phyloP scores from a whole-genome alignment of 73 alveolate species.

The Breviolum minutum region DNA sequence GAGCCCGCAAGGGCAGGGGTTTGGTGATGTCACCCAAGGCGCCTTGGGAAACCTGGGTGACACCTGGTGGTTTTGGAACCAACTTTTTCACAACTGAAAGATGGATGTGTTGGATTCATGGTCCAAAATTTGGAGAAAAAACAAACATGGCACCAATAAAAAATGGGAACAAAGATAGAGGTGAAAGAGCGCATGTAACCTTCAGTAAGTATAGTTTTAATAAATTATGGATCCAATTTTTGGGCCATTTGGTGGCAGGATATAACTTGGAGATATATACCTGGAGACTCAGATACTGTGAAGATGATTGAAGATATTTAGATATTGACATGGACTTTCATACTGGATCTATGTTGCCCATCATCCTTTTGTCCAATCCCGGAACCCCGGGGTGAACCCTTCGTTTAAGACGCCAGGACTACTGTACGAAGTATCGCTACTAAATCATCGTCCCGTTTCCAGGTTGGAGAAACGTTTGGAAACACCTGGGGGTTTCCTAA shows the following conservation, averaged over 20 bases:
- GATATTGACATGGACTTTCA: neutral
- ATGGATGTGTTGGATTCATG: neutral
- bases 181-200: neutral
- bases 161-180: neutral
- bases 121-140: too few relatives aligned
- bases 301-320: neutral
- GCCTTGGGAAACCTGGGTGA: neutral
- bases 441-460: conserved; percentile 41
- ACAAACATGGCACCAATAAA: neutral
- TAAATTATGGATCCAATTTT: too few relatives aligned
- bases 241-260: neutral
- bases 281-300: neutral
- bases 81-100: neutral
- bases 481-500: too few relatives aligned
- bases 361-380: neutral
- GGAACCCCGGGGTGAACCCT: neutral
- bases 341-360: neutral
- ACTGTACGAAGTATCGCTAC: conserved; percentile 97
- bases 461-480: neutral
- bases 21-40: conserved; percentile 98
- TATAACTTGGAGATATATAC: neutral
- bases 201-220: neutral
- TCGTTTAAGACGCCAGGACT: conserved; percentile 32
- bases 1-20: conserved; percentile 99
- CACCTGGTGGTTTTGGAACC: neutral